phyloP scores from a whole-genome alignment of 768 basidiomycete species.

The Leccinum arenicola region DNA sequence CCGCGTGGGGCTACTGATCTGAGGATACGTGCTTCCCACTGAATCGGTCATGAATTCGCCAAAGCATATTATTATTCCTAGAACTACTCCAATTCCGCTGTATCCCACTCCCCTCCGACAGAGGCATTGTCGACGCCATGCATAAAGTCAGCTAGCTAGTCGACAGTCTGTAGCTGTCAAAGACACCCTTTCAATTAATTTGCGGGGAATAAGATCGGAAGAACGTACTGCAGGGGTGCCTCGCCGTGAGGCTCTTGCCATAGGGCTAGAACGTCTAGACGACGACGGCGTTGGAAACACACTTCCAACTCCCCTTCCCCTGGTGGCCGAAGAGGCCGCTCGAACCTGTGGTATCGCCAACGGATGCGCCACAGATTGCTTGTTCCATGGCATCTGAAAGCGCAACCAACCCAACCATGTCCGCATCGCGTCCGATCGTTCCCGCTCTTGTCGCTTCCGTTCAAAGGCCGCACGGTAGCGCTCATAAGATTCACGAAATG shows the following conservation, averaged over 20 bases:
- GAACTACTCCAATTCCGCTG: neutral
- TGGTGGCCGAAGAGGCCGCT: slow-evolving; percentile 22
- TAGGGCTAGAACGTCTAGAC: slow-evolving; percentile 34
- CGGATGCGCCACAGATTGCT: slow-evolving; percentile 5
- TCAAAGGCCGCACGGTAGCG: slow-evolving; percentile 89
- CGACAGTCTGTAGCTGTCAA: slow-evolving; percentile 13
- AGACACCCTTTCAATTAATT: slow-evolving; percentile 25
- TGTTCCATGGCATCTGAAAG: slow-evolving; percentile 31
- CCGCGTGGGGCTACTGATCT: neutral
- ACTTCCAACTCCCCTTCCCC: slow-evolving; percentile 26
- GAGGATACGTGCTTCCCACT: neutral
- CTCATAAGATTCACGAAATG: slow-evolving; percentile 90
- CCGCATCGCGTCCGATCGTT: slow-evolving; percentile 35
- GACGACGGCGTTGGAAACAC: slow-evolving; percentile 29
- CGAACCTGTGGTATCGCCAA: slow-evolving; percentile 20
- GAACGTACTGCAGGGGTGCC: slow-evolving; percentile 24
- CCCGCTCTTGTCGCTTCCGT: slow-evolving; percentile 64
- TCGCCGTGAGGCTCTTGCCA: slow-evolving; percentile 30
- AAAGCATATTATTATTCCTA: neutral
- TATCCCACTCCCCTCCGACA: neutral
- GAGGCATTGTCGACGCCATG: neutral
- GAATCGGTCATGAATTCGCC: neutral
- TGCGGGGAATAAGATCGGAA: slow-evolving; percentile 18
- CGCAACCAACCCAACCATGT: slow-evolving; percentile 31
- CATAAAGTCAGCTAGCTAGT: slow-evolving; percentile 16